Conservation (phyloP, 805 yeast genomes). For the Saturnispora quitensis region DNA sequence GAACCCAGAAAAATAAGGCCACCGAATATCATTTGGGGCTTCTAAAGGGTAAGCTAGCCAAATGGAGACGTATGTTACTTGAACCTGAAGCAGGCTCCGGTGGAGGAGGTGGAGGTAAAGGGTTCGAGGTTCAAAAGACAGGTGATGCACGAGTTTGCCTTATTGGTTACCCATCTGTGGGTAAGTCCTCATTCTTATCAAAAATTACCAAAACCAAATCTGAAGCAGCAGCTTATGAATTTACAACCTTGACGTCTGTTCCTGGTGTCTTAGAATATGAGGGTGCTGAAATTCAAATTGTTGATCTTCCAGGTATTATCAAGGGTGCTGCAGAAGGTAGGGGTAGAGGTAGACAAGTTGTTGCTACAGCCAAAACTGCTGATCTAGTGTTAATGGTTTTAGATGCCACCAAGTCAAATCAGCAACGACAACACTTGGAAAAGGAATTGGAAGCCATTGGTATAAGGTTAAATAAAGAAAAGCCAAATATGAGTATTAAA, state of each 20-base stretch:
- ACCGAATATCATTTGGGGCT: slow-evolving; percentile 95
- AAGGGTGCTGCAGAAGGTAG: slow-evolving; percentile 96
- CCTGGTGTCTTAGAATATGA: slow-evolving; percentile 93
- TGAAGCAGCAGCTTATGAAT: slow-evolving; percentile 90
- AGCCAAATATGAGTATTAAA: slow-evolving; percentile 73
- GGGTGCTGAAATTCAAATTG: slow-evolving; percentile 94
- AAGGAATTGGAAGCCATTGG: slow-evolving; percentile 91
- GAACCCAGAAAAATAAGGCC: slow-evolving; percentile 96
- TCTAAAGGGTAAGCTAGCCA: slow-evolving; percentile 87
- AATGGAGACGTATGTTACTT: slow-evolving; percentile 80
- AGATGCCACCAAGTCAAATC: slow-evolving; percentile 90
- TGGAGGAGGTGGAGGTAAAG: slow-evolving; percentile 58
- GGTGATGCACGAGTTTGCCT: slow-evolving; percentile 95
- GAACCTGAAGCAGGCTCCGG: slow-evolving; percentile 76
- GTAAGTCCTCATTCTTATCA: slow-evolving; percentile 83
- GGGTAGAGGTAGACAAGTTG: slow-evolving; percentile 96
- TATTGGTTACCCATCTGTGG: slow-evolving; percentile 97
- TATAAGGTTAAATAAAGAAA: slow-evolving; percentile 71
- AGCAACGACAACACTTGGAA: slow-evolving; percentile 81
- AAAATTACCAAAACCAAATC: slow-evolving; percentile 90
- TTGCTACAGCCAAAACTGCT: slow-evolving; percentile 91
- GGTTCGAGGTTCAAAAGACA: slow-evolving; percentile 89
- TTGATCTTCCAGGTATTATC: slow-evolving; percentile 96
- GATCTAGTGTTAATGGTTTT: slow-evolving; percentile 87
- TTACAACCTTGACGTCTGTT: slow-evolving; percentile 92